Conservation (phyloP, 1,284 basidiomycete species). For the Cryptococcus sp. region DNA sequence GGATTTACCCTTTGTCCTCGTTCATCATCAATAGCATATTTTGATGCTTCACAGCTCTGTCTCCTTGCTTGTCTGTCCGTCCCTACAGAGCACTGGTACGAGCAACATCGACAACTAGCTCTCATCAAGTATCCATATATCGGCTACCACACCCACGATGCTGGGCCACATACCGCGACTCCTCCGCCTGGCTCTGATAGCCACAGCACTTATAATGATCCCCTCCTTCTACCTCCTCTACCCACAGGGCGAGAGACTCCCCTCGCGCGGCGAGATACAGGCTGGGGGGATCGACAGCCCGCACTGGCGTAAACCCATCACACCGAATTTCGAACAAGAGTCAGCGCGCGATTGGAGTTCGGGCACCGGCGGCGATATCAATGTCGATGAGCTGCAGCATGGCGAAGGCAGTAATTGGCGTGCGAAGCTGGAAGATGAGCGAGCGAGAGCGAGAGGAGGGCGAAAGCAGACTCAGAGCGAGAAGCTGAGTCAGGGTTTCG, state of each 20-base stretch:
- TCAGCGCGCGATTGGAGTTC: slow-evolving; percentile 17
- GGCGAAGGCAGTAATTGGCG: slow-evolving; percentile 1
- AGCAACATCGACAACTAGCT: no score
- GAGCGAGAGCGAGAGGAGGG: not conserved
- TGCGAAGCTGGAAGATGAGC: not conserved
- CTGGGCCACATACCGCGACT: slow-evolving; percentile 26
- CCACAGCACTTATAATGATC: slow-evolving; percentile 38
- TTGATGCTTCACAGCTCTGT: no score
- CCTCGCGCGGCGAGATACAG: slow-evolving; percentile 25
- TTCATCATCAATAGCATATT: no score
- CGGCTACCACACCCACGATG: not conserved
- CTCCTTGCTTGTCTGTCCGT: no score
- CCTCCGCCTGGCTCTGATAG: slow-evolving; percentile 39
- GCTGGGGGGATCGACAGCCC: slow-evolving; percentile 45
- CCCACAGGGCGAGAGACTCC: slow-evolving; percentile 23
- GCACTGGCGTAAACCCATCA: slow-evolving; percentile 32
- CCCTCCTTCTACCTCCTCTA: slow-evolving; percentile 45
- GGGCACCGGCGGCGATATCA: not conserved
- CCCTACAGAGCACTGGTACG: no score
- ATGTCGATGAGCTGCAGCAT: not conserved
- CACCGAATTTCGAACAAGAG: slow-evolving; percentile 22
- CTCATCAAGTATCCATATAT: no score
- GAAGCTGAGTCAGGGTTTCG: not conserved
- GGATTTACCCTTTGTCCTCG: no score
- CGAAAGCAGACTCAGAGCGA: slow-evolving; percentile 1